These are phyloP conservation scores for Boletellus emodensis DNA, from an alignment of 768 basidiomycete genomes.

Conservation along the genomic window DNA sequence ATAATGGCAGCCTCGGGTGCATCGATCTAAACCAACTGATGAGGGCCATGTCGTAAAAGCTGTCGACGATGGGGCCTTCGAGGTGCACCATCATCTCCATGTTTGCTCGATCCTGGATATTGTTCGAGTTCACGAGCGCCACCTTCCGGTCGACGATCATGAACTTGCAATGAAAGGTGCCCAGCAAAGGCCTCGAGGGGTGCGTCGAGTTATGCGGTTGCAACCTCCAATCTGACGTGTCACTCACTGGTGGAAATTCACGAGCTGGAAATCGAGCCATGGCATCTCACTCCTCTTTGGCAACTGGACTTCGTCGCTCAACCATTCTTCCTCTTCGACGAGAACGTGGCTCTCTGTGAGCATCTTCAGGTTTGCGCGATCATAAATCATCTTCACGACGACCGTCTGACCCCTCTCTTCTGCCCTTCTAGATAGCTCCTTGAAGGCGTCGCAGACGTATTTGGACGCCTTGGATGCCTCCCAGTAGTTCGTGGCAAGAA, in stretches of 20 bases:
- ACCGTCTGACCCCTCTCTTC: conserved; percentile 44
- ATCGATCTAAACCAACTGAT: conserved; percentile 54
- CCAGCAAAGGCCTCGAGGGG: conserved; percentile 42
- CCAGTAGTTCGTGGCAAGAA: conserved; percentile 66
- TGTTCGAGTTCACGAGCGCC: conserved; percentile 62
- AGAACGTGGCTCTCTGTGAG: conserved; percentile 39
- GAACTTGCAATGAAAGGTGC: conserved; percentile 72
- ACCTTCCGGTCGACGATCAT: conserved; percentile 66
- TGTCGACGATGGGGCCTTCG: conserved; percentile 67
- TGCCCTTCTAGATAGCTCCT: conserved; percentile 47
- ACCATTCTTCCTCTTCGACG: conserved; percentile 45
- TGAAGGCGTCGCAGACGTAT: conserved; percentile 48
- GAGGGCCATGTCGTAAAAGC: conserved; percentile 66
- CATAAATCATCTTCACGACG: conserved; percentile 67
- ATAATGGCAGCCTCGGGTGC: conserved; percentile 42
- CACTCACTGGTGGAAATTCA: conserved; percentile 47
- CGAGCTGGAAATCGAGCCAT: conserved; percentile 55
- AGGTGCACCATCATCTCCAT: conserved; percentile 64
- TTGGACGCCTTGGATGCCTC: conserved; percentile 49
- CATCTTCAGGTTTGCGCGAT: conserved; percentile 61
- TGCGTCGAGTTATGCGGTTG: background rate
- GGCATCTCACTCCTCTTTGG: conserved; percentile 55
- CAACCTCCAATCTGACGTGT: background rate
- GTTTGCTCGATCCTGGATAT: conserved; percentile 57
- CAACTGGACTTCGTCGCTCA: conserved; percentile 42